These are phyloP conservation scores for Wickerhamomyces xylosicus DNA, from an alignment of 805 yeast species.

Conservation along the genomic window DNA sequence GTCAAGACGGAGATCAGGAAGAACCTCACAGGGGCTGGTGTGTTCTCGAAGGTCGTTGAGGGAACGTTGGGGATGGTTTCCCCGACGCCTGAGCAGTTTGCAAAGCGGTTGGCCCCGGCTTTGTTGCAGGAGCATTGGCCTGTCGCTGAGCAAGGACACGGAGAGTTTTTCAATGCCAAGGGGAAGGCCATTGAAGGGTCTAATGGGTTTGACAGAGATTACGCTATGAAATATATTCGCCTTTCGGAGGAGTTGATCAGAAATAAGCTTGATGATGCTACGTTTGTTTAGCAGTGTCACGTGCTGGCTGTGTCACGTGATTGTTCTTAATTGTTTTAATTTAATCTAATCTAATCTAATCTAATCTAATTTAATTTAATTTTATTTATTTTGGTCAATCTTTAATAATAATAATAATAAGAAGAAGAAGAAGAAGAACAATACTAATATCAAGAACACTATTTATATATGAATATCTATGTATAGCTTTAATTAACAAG, in stretches of 20 bases:
- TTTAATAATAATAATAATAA: too few species aligned
- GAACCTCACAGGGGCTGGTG: constrained; percentile 22
- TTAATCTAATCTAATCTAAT: too few species aligned
- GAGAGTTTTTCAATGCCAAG: constrained; percentile 22
- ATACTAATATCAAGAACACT: too few species aligned
- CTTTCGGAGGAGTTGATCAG: constrained; percentile 15
- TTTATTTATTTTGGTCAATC: too few species aligned
- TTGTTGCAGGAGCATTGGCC: constrained; percentile 21
- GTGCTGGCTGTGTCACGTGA: too few species aligned
- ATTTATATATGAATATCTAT: too few species aligned
- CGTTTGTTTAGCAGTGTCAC: background rate
- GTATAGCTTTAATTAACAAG: background rate
- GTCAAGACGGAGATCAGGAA: constrained; percentile 25
- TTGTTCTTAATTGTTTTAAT: too few species aligned
- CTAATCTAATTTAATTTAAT: too few species aligned
- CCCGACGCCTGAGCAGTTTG: constrained; percentile 25
- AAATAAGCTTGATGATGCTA: background rate
- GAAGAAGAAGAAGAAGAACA: too few species aligned
- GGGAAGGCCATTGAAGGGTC: constrained; percentile 20
- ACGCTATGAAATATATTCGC: constrained; percentile 19
- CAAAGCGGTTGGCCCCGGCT: constrained; percentile 21
- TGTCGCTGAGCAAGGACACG: constrained; percentile 21
- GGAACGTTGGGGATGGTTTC: constrained; percentile 20
- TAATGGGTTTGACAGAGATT: constrained; percentile 19
- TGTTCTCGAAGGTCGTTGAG: constrained; percentile 20